Base-by-base conservation (phyloP, 2,329 filamentous ascomycete species). In the Endothia cerciana region DNA sequence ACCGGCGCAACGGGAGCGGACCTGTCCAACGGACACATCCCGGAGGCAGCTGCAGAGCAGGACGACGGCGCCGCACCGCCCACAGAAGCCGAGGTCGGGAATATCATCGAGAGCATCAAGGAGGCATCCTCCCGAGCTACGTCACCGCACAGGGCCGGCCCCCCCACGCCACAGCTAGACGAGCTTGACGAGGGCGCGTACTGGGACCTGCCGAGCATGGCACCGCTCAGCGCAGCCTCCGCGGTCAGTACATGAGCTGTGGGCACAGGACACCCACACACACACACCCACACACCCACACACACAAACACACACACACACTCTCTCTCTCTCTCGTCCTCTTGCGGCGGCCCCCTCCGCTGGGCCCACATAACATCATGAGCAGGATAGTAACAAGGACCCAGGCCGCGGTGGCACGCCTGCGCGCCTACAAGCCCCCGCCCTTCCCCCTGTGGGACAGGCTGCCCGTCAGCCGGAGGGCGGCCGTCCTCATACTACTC, bases 401-500 rank as follows among this genome's bases (percentile, higher is more conserved):
- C 68, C 75, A 87, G 85, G 85, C 85, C 70, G 86, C 85, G 73
- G 77, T 90, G 69, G 83, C 85, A 64, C 83, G 87, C 66, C 80
- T 90, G 64, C 83, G 87, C 62, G 81, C 86, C 63, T 90, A 87
- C 74, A 83, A 80, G 65, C 83, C 88, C 22, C 87, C 87, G 1
- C 78, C 85, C 2, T 89, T 89, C 71, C 80, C 87, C 13, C 74
- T 85, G 65, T 90, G 88, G 88, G 84, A 89, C 72, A 78, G 78
- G 25, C 80, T 90, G 36, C 87, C 88, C 2, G 77, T 84, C 17
- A 86, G 82, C 70, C 87, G 92, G 68, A 88, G 93, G 70, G 94
- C 94, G 17, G 94, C 94, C 30, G 94, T 98, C 49, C 80, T 98
- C 63, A 85, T 98, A 59, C 84, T 98, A 62, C 85, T 98, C 1